Base-by-base conservation (phyloP, 345 rosid genomes). In the Populus ilicifolia region DNA sequence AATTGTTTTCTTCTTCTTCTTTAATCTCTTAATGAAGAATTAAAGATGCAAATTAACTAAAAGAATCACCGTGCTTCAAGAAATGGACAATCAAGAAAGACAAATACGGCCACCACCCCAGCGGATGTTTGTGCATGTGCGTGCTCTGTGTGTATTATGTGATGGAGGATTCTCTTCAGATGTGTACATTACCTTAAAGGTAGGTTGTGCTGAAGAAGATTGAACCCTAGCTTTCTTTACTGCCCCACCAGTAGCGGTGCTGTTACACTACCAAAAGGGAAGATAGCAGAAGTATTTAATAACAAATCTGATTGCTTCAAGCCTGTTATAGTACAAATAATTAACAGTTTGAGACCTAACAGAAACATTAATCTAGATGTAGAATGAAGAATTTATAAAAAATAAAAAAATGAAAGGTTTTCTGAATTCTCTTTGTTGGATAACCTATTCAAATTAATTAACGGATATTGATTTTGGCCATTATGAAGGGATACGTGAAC, bases 161-260 rank as follows among this genome's bases (percentile, higher is more conserved):
- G 59, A 36, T 6, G 29, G 25, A 29, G 35, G 43, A 73, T 72
- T 65, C 30, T 21, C 13, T 21, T 13, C 20, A 48, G 64, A 39
- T 36, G 52, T 35, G 59, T 25, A 10, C 50, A 36, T 78, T 78
- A 78, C 84, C 84, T 81, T 81, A 62, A 77, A 77, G 81, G 79
- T 70, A 29, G 84, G 56, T 56, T 78, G 84, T 72, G 75, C 65
- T 38, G 81, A 73, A 69, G 76, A 74, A 5, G 79, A 61, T 50
- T 92, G 99, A 81, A 88, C 89, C 88, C 90, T 96, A 43, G 97
- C 94, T 85, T 92, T 96, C 93, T 96, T 96, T 50, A 79, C 79
- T 82, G 91, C 83, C 84, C 93, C 98, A 79, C 94, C 97, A 78
- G 79, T 86, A 70, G 83, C 89, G 77, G 78, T 80, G 90, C 98